Evolutionary conservation across 2,329 filamentous ascomycete genomes (phyloP).

Genomic region (Cercospora brassicicola): DNA sequence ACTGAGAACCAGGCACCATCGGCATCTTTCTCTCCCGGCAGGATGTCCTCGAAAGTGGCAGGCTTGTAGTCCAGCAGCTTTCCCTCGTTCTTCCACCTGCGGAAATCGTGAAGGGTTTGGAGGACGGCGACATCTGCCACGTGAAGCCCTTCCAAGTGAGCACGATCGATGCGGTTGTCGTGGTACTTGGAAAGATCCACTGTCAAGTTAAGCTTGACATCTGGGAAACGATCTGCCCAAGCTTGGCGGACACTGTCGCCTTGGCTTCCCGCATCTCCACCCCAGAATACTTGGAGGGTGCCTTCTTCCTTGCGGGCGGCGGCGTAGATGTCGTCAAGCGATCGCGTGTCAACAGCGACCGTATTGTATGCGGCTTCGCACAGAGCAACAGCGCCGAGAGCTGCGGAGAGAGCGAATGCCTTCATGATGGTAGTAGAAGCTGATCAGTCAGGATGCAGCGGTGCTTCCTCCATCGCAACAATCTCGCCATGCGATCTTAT

Average conservation of each 20-base stretch:
- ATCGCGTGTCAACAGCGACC: conserved; percentile 45
- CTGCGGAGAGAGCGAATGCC: background rate
- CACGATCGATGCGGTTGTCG: conserved; percentile 48
- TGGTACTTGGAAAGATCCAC: conserved; percentile 60
- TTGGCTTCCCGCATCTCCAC: conserved; percentile 32
- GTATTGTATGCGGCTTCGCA: conserved; percentile 7
- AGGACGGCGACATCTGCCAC: conserved; percentile 52
- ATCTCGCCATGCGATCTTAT: background rate
- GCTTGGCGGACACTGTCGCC: conserved; percentile 44
- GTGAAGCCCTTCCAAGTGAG: conserved; percentile 37
- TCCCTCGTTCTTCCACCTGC: conserved; percentile 53
- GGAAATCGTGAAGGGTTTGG: conserved; percentile 56
- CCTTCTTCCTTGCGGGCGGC: conserved; percentile 53
- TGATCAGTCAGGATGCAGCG: background rate
- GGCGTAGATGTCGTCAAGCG: conserved; percentile 53
- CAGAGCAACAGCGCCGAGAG: background rate
- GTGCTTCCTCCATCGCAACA: background rate
- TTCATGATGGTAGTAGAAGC: background rate
- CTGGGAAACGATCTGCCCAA: conserved; percentile 52
- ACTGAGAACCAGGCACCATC: conserved; percentile 49
- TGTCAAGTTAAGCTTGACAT: conserved; percentile 55
- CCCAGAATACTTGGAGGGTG: conserved; percentile 51
- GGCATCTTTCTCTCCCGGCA: conserved; percentile 46
- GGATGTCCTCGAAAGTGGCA: conserved; percentile 47
- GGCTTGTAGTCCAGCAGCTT: conserved; percentile 54